A percentile compares a stretch with the other conserved stretches of the same genome.
Evolutionary conservation across 2,329 filamentous ascomycete species (phyloP).

Genomic region (Aspergillus felis): DNA sequence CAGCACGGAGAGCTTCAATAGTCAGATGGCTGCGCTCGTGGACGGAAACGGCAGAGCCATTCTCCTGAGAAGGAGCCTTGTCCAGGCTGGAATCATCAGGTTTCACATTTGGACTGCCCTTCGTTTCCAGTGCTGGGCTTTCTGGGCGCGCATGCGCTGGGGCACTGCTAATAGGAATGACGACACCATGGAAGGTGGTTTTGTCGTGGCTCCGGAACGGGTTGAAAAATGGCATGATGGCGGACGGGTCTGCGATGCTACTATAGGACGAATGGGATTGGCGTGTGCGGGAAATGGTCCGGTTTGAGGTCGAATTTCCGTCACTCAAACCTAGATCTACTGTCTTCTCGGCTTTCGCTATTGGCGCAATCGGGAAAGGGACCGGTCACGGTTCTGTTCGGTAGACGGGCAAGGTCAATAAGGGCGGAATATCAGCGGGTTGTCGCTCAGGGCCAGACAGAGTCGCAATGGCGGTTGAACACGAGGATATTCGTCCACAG

Average conservation of each 20-base stretch:
- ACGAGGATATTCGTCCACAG: not conserved
- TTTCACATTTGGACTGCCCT: constrained; percentile 32
- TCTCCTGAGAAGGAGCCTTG: constrained; percentile 34
- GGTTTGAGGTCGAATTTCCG: not conserved
- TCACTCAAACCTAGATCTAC: constrained; percentile 5
- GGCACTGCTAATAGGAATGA: constrained; percentile 48
- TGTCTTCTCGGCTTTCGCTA: not conserved
- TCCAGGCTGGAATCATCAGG: constrained; percentile 32
- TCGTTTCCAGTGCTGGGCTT: constrained; percentile 19
- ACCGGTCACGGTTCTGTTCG: not conserved
- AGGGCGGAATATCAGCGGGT: too few relatives aligned
- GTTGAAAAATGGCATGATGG: constrained; percentile 38
- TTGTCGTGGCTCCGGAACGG: constrained; percentile 51
- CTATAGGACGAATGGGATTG: constrained; percentile 13
- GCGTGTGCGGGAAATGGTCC: constrained; percentile 1
- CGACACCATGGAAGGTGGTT: constrained; percentile 47
- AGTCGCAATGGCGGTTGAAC: constrained; percentile 7
- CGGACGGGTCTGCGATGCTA: constrained; percentile 6
- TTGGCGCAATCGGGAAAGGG: constrained; percentile 9
- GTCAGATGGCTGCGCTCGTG: constrained; percentile 51
- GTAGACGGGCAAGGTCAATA: not conserved
- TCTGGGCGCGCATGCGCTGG: constrained; percentile 28
- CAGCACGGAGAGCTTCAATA: constrained; percentile 64
- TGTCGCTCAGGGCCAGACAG: not conserved
- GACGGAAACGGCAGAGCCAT: constrained; percentile 30